Evolutionary conservation across 139 green algal species (phyloP), one percentile per base, ranked within the genome.

Genomic region (Micractinium sp.): DNA sequence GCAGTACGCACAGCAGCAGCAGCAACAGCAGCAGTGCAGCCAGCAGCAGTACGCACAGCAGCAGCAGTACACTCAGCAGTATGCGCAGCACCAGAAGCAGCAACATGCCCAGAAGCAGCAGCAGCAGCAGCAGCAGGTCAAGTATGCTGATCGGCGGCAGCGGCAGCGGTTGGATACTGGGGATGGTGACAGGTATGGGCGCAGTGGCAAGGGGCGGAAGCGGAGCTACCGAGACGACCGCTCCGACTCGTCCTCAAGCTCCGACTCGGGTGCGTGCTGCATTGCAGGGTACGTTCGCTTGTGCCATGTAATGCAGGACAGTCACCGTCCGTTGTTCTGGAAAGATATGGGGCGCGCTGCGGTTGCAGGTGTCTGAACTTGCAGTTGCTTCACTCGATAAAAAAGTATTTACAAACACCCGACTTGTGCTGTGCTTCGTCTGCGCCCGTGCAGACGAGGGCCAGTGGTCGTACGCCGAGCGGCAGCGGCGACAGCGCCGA

Each of bases 401-500:
- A 74, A n/a, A n/a, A n/a, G n/a, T n/a, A n/a, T n/a, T n/a, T 71
- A 27, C 63, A 71, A 27, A 27, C 63, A 71, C 2, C 63, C 4
- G 22, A 2, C 63, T 71, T 25, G 20, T 27, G 19, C 63, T 71
- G 12, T 12, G n/a, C 14, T 71, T 25, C 14, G 16, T 23, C 12
- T 56, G 47, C 9, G 47, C 47, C 76, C 18, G 35, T n/a, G 60
- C n/a, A 85, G 85, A 69, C 25, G 67, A 87, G 19, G 31, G 80
- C 47, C 25, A 38, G 4, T 87, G 83, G 83, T 87, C 83, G 4
- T 67, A 41, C 23, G 92, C 93, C 67, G 89, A 93, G 90, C 36
- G 78, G 27, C 85, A 83, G 71, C 90, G 92, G 74, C 83, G 80
- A 5, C 77, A 88, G 78, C 82, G 89, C 41, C 89, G 92, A 0